Conservation (phyloP, 2,329 filamentous ascomycete species). For the Blumeriella jaapii region DNA sequence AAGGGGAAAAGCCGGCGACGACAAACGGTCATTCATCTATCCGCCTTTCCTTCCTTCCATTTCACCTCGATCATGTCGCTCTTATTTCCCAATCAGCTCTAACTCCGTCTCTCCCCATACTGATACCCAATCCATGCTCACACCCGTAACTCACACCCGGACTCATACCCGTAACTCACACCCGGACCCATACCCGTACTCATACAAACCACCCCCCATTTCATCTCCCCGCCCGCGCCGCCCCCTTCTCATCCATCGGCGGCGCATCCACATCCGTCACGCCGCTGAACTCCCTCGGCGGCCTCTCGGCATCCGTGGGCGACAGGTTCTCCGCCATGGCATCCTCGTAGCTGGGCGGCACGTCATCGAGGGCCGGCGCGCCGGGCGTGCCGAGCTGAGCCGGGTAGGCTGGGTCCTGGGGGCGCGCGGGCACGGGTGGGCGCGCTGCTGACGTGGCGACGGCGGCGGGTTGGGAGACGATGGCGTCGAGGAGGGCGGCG, state of each 20-base stretch:
- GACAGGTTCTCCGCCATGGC: conserved; percentile 67
- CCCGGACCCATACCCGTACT: too few relatives aligned
- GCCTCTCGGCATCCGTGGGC: conserved; percentile 60
- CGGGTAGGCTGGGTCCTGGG: conserved; percentile 42
- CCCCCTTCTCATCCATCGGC: conserved; percentile 20
- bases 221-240: too few relatives aligned
- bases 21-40: too few relatives aligned
- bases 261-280: conserved; percentile 50
- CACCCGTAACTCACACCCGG: too few relatives aligned
- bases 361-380: conserved; percentile 50
- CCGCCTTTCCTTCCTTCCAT: too few relatives aligned
- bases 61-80: too few relatives aligned
- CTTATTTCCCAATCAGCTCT: too few relatives aligned
- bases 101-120: too few relatives aligned
- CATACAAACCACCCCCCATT: too few relatives aligned
- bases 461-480: conserved; percentile 26
- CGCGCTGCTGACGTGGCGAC: not conserved
- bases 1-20: too few relatives aligned
- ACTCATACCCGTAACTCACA: too few relatives aligned
- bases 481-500: conserved; percentile 58
- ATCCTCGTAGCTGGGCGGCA: conserved; percentile 92
- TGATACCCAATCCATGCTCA: too few relatives aligned
- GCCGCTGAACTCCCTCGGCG: conserved; percentile 57
- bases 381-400: conserved; percentile 40
- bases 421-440: conserved; percentile 6